Evolutionary conservation across 2,329 filamentous ascomycete genomes (phyloP), one percentile per base, ranked within the genome.

Genomic region (Calonectria ilicicola): DNA sequence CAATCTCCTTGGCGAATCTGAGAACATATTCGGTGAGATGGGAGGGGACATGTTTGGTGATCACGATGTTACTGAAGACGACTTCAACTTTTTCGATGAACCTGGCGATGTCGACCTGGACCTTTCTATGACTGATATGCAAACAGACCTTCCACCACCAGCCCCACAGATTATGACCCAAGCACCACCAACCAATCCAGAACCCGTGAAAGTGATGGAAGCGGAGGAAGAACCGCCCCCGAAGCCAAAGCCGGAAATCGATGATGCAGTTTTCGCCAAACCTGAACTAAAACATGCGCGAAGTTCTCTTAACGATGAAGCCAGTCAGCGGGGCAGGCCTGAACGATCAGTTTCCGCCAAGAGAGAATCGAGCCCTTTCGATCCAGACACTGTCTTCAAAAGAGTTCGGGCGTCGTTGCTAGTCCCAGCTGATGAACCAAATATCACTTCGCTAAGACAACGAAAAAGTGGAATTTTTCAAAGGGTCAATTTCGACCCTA

Each of bases 71-170:
- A 95, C 93, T 1, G 94, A 97, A 77, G 94, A 91, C 7, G 94
- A 97, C 80, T 96, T 96, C 81, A 94, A 90, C 80, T 96, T 96
- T 82, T 96, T 96, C 77, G 94, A 96, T 78, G 92, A 93, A 73
- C 86, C 89, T 3, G 85, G 81, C 2, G 83, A 82, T 14, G 82
- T 83, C 27, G 85, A 85, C 49, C 70, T 87, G 47, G 83, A 85
- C 26, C 77, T 82, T 23, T 65, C 80, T 1, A 81, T 84, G 76
- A 73, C 68, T 17, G 80, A 80, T 65, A 38, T 79, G 15, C 75
- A 78, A 17, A 44, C 72, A 46, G 56, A 60, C 27, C 53, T 68
- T 38, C 68, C 65, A 8, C 70, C 68, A 69, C 74, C 60, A 15
- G 68, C 47, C 49, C 69, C 65, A 62, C 77, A 65, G 21, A 10